Base-by-base conservation (phyloP, 1,139 yeast genomes). In the Meyerozyma guilliermondii region DNA sequence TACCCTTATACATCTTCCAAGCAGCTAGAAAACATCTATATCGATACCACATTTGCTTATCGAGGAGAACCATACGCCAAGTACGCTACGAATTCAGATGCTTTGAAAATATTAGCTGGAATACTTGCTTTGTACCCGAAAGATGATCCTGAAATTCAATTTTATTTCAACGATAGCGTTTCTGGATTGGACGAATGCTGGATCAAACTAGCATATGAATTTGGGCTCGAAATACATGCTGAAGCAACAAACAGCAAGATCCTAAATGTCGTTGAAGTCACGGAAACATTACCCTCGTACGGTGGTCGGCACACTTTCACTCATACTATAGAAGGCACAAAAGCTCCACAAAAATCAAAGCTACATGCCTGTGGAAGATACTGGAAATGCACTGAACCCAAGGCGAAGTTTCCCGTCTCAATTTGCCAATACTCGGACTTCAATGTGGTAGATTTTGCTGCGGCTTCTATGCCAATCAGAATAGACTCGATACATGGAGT, bases 141-240 rank as follows among this genome's bases (percentile, higher is more conserved):
- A 35, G 66, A 65, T 35, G 71, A 67, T 39, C 54, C 59, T 0
- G 69, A 68, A 14, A 57, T 80, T 3, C 60, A 54, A 7, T 74
- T 78, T 43, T 60, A 53, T 39, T 71, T 78, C 43, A 50, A 55
- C 6, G 79, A 76, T 43, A 54, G 61, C 6, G 68, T 70, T 0
- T 55, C 73, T 2, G 86, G 87, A 1, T 79, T 78, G 46, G 87
- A 81, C 50, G 80, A 77, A 46, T 73, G 71, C 0, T 76, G 83
- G 77, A 68, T 1, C 66, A 65, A 8, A 53, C 78, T 1, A 63
- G 68, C 1, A 52, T 59, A 1, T 4, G 23, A 11, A 7, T 33
- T 33, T 11, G 16, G 16, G 10, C 23, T 33, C 14, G 36, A 20
- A 10, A 33, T 33, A 10, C 36, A 33, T 18, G 36, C 36, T 33